Evolutionary conservation across 2,329 filamentous ascomycete species (phyloP).

Genomic region (Penicillium sp.): DNA sequence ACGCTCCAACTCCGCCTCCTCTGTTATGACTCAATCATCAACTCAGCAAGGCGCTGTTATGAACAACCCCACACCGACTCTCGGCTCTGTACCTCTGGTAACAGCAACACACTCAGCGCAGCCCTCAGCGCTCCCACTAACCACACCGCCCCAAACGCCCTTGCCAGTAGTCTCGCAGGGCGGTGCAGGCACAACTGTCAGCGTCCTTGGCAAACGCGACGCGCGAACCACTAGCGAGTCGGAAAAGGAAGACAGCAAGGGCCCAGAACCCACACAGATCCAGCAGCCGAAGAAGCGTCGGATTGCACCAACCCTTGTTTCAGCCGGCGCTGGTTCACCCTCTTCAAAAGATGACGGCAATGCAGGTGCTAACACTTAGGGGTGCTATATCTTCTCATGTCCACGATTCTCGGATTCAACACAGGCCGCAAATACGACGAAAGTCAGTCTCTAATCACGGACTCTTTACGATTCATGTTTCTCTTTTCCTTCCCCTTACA

Average conservation of each 20-base stretch:
- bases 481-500: constrained; percentile 6
- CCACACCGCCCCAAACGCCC: constrained; percentile 87
- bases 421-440: neutral
- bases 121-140: constrained; percentile 60
- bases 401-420: neutral
- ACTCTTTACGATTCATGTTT: constrained; percentile 23
- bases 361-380: neutral
- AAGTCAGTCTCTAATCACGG: neutral
- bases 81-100: constrained; percentile 71
- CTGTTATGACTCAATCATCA: constrained; percentile 60
- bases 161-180: constrained; percentile 50
- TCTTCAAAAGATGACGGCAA: constrained; percentile 8
- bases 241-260: constrained; percentile 42
- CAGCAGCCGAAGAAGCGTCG: constrained; percentile 62
- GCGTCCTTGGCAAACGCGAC: constrained; percentile 53
- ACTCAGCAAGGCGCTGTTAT: constrained; percentile 50
- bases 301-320: constrained; percentile 64
- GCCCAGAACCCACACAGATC: constrained; percentile 37
- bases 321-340: constrained; percentile 19
- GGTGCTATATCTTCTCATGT: neutral
- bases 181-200: constrained; percentile 52
- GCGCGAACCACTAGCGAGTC: constrained; percentile 39
- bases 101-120: constrained; percentile 64
- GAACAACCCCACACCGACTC: constrained; percentile 73
- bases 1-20: constrained; percentile 80